Base-by-base conservation (phyloP, 495 filamentous ascomycete genomes). In the Penicillium taxi region DNA sequence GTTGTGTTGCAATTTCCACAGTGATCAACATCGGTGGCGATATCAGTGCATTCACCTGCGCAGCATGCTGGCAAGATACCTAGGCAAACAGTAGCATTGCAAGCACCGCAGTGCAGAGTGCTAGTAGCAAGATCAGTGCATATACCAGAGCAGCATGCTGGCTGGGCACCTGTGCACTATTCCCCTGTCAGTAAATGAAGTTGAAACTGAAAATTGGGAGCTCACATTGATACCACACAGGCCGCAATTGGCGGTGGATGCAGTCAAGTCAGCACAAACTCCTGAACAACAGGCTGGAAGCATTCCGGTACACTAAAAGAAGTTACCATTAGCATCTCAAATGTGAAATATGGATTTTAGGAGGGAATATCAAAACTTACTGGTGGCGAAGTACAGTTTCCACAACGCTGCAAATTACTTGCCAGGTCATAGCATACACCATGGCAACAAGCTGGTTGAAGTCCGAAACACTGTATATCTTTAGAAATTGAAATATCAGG, bases 261-360 rank as follows among this genome's bases (percentile, higher is more conserved):
- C 18, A 2, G 24, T 31, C 5, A 52, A 21, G 34, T 52, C 48
- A 7, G 41, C 27, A 26, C 48, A 52, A 0, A 7, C 19, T 2
- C 41, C 41, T 8, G 30, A 37, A 14, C 48, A 52, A 11, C 48
- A 52, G n/a, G 34, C 37, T 6, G 48, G 44, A 6, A 44, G 22
- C 2, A 32, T 11, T 23, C 48, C 48, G 17, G 16, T 19, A 20
- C 48, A 52, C 42, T 45, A 15, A 26, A 1, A 27, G 27, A 9
- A 26, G 16, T 11, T 13, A 15, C 12, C 9, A 18, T 12, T 22
- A 4, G n/a, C 2, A 6, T 20, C 18, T 17, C 6, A 14, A 23
- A 25, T 9, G 23, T 26, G 7, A 19, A 15, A 9, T 36, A 15
- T 9, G 22, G n/a, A 28, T 7, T 25, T 24, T 13, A 13, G 8